Evolutionary conservation across 2,329 filamentous ascomycete species (phyloP), one percentile per base, ranked within the genome.

Genomic region (Polytolypa hystricis): DNA sequence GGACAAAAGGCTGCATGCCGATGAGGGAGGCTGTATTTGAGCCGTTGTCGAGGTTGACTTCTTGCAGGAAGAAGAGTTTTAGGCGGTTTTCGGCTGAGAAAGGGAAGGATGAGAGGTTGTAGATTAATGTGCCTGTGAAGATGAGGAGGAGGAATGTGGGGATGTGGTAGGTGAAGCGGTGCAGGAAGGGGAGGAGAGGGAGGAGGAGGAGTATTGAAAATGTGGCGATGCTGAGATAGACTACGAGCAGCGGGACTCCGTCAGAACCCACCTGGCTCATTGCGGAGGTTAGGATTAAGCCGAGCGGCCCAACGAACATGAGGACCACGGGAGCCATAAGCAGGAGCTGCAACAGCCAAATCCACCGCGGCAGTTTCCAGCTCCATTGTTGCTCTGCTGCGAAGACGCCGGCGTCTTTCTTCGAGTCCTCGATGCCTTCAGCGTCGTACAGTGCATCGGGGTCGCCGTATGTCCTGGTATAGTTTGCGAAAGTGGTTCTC

Each of bases 21-120:
- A 69, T 71, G 6, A 93, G 64, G 21, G 74, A 76, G 27, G 87
- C 81, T 2, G 63, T 66, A 46, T 85, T 84, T 10, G 69, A 63
- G n/a, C 79, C 78, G 3, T 70, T 74, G 46, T 84, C 81, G 7
- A 94, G 71, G 46, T 94, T 74, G 32, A 95, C 67, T 7, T 74
- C 73, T 55, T 98, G 87, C 33, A 83, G 67, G 57, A 96, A 95
- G 58, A 79, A 93, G 32, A 89, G 70, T 59, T 96, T 96, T 57
- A 93, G 76, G 25, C 84, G 74, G 54, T 79, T 82, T 41, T 77
- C 71, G 15, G 73, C 64, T 0, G 84, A 91, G 60, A 96, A 96
- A 0, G 91, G 91, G 57, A 94, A 95, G 1, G 83, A 84, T 2
- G 74, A 62, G 4, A 95, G 72, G 53, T 93, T 93, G 65, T 94